Percentiles rank a stretch among this genome's conserved stretches.
These are phyloP conservation scores for Claviceps sp. DNA, from an alignment of 2,329 filamentous ascomycete species.

Conservation along the genomic window DNA sequence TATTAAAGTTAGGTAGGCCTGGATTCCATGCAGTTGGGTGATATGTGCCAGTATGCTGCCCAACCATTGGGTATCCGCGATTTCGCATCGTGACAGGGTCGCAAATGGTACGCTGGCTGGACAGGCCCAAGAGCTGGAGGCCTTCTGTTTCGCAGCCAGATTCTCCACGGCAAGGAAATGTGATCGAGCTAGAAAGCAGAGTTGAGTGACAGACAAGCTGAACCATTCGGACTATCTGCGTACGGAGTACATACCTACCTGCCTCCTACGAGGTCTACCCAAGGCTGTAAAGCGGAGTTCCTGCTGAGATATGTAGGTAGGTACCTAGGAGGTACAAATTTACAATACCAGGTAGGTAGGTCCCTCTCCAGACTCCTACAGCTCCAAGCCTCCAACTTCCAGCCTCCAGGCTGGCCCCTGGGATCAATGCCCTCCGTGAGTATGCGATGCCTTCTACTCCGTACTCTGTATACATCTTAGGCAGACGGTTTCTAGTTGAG, in stretches of 20 bases:
- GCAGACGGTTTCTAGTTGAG: background rate
- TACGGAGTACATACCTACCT: no score
- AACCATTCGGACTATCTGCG: background rate
- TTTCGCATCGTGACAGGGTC: constrained; percentile 5
- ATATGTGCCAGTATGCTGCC: constrained; percentile 4
- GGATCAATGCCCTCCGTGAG: no score
- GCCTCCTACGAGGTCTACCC: no score
- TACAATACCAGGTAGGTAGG: no score
- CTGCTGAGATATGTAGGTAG: no score
- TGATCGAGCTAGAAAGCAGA: background rate
- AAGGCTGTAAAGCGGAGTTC: no score
- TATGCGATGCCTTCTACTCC: no score
- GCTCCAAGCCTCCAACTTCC: no score
- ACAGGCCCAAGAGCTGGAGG: background rate
- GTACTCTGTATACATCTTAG: no score
- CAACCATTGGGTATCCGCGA: constrained; percentile 5
- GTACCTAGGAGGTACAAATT: no score
- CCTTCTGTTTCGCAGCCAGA: background rate
- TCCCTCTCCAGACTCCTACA: no score
- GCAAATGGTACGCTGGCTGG: constrained; percentile 5
- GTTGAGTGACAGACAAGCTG: background rate
- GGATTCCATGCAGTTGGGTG: background rate
- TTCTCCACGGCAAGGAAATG: background rate
- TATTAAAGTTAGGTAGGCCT: background rate
- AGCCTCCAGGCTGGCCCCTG: no score